phyloP scores from a whole-genome alignment of 768 basidiomycete species.

The Pilatotrama ljubarskyi region DNA sequence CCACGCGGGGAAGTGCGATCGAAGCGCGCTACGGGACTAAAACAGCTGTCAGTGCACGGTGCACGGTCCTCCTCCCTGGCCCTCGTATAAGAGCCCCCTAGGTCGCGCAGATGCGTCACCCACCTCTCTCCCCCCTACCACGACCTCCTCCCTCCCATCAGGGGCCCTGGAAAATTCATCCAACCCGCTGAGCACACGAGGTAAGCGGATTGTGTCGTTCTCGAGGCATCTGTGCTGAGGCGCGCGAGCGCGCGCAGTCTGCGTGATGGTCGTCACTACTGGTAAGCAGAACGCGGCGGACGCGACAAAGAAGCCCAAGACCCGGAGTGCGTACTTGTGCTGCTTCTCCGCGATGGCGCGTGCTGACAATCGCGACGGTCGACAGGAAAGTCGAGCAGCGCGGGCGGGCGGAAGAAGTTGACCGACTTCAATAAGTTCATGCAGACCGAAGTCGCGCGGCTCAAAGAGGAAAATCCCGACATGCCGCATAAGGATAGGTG shows the following conservation, averaged over 20 bases:
- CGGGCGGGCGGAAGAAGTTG: slow-evolving; percentile 58
- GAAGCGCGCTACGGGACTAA: slow-evolving; percentile 28
- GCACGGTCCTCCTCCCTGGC: slow-evolving; percentile 21
- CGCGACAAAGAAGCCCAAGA: slow-evolving; percentile 22
- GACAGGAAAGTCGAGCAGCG: slow-evolving; percentile 53
- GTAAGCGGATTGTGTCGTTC: slow-evolving; percentile 1
- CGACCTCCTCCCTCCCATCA: slow-evolving; percentile 20
- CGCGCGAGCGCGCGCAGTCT: slow-evolving; percentile 12
- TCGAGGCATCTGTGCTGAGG: slow-evolving; percentile 8
- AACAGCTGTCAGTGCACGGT: slow-evolving; percentile 15
- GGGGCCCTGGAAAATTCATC: slow-evolving; percentile 6
- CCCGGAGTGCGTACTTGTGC: slow-evolving; percentile 23
- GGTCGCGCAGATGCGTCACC: slow-evolving; percentile 23
- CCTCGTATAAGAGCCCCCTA: slow-evolving; percentile 23
- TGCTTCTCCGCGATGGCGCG: not conserved
- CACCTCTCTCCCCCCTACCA: slow-evolving; percentile 30
- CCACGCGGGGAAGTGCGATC: slow-evolving; percentile 24
- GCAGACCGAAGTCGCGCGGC: slow-evolving; percentile 76
- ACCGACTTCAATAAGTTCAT: slow-evolving; percentile 80
- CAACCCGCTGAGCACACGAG: slow-evolving; percentile 8
- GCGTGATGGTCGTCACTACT: slow-evolving; percentile 24
- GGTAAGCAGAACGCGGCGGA: slow-evolving; percentile 18
- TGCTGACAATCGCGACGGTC: slow-evolving; percentile 20
- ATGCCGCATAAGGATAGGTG: slow-evolving; percentile 76
- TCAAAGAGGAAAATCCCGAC: slow-evolving; percentile 75